Evolutionary conservation across 352 stramenopile genomes (phyloP).

Genomic region (Phytophthora niederhauseri): DNA sequence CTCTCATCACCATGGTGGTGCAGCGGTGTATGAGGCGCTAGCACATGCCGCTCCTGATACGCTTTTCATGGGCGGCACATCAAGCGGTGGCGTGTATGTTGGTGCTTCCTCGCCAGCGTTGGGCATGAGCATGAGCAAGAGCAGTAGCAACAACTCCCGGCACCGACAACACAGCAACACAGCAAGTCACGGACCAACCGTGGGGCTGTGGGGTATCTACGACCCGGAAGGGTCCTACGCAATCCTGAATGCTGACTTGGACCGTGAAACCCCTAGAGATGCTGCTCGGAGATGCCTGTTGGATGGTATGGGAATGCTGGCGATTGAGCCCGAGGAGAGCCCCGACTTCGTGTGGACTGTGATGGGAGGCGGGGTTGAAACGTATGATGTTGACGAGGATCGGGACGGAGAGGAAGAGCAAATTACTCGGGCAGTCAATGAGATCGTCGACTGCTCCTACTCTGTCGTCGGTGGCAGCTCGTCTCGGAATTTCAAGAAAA

Average conservation of each 20-base stretch:
- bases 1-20: slow-evolving; percentile 63
- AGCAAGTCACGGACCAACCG: slow-evolving; percentile 35
- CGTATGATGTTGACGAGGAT: slow-evolving; percentile 51
- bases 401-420: slow-evolving; percentile 67
- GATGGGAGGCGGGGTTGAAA: slow-evolving; percentile 41
- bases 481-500: slow-evolving; percentile 32
- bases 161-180: slow-evolving; percentile 35
- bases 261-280: slow-evolving; percentile 62
- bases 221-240: slow-evolving; percentile 84
- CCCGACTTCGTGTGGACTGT: slow-evolving; percentile 85
- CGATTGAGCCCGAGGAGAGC: slow-evolving; percentile 75
- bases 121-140: slow-evolving; percentile 24
- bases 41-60: slow-evolving; percentile 67
- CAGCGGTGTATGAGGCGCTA: slow-evolving; percentile 64
- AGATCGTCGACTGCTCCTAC: slow-evolving; percentile 78
- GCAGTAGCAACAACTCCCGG: slow-evolving; percentile 44
- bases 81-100: slow-evolving; percentile 67
- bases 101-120: slow-evolving; percentile 24
- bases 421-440: slow-evolving; percentile 67
- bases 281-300: slow-evolving; percentile 65
- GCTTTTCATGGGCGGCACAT: slow-evolving; percentile 84
- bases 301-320: slow-evolving; percentile 71
- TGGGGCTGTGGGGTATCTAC: slow-evolving; percentile 84
- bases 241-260: slow-evolving; percentile 74
- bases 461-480: slow-evolving; percentile 68